Percentiles rank a stretch among this genome's conserved stretches.
Conservation (phyloP, 2,329 filamentous ascomycete genomes). For the Claviceps capensis region DNA sequence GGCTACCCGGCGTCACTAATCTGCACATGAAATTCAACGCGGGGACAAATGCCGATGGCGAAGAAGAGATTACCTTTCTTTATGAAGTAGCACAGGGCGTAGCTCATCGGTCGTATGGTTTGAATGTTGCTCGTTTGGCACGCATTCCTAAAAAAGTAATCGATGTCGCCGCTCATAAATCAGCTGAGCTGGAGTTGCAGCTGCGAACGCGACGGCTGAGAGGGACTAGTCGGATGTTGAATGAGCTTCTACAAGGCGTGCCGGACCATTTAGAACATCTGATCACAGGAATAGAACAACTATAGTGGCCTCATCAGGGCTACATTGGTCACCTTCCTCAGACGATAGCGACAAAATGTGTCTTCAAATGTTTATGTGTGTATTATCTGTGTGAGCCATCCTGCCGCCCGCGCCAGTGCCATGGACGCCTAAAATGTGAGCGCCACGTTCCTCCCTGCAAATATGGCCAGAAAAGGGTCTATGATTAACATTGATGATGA, state of each 20-base stretch:
- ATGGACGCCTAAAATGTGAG: neutral
- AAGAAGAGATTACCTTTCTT: conserved; percentile 80
- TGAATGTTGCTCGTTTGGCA: conserved; percentile 84
- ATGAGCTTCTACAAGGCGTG: conserved; percentile 23
- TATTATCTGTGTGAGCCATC: conserved; percentile 1
- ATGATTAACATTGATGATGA: neutral
- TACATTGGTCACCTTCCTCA: neutral
- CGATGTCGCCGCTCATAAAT: conserved; percentile 68
- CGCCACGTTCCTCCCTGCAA: neutral
- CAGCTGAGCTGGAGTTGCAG: conserved; percentile 62
- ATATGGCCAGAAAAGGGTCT: neutral
- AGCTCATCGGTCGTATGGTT: conserved; percentile 82
- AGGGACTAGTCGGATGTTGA: conserved; percentile 30
- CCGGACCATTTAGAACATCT: conserved; percentile 37
- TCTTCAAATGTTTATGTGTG: neutral
- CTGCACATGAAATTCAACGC: conserved; percentile 83
- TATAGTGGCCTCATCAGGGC: conserved; percentile 29
- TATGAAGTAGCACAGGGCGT: conserved; percentile 88
- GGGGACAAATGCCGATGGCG: conserved; percentile 28
- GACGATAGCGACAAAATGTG: neutral
- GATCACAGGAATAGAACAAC: conserved; percentile 43
- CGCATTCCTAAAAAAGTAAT: conserved; percentile 65
- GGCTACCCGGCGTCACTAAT: conserved; percentile 61
- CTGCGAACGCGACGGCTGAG: conserved; percentile 49
- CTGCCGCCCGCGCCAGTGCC: neutral